Base-by-base conservation (phyloP, 2,329 filamentous ascomycete genomes). In the Paracorniculantispora psalliotae region DNA sequence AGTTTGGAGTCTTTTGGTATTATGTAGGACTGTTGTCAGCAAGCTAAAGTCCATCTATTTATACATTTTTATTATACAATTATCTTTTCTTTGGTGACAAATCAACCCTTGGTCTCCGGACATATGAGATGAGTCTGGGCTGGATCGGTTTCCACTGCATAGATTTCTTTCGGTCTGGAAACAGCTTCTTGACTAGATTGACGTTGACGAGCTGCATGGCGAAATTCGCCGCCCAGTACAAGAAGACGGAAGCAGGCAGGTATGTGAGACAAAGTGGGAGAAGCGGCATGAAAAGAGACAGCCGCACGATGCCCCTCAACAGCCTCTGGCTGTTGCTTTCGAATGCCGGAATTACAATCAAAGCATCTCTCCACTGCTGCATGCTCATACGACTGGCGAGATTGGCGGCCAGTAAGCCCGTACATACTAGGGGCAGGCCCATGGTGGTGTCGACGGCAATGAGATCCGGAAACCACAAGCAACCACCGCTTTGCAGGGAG, bases 391-490 rank as follows among this genome's bases (percentile, higher is more conserved):
- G 68, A 4, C 64, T 66, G 70, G 69, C 72, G 2, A 62, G 65
- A 23, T 66, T 68, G 56, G 62, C 66, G 3, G 66, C 67, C 21
- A 75, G 58, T 10, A 72, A 61, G 0, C 62, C 62, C 1, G 69
- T 68, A 59, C 70, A 75, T 39, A 73, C 59, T 9, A 72, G 26
- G 2, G 83, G 81, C 0, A 85, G 73, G 28, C 77, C 67, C 59
- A 76, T 72, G 59, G 77, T 78, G 1, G 83, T 81, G 61, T 85
- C 83, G 33, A 78, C 70, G 30, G 67, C 76, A 7, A 77, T 79
- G 25, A 85, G 74, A 63, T 85, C 78, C 2, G 75, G 71, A 64
- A 85, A 83, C 81, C 82, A 85, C 17, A 84, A 71, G 43, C 73
- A 76, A 26, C 82, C 82, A 5, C 79, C 82, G 6, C 21, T 59